Evolutionary conservation across 805 yeast species (phyloP).

Genomic region (Middelhovenomyces tepae): DNA sequence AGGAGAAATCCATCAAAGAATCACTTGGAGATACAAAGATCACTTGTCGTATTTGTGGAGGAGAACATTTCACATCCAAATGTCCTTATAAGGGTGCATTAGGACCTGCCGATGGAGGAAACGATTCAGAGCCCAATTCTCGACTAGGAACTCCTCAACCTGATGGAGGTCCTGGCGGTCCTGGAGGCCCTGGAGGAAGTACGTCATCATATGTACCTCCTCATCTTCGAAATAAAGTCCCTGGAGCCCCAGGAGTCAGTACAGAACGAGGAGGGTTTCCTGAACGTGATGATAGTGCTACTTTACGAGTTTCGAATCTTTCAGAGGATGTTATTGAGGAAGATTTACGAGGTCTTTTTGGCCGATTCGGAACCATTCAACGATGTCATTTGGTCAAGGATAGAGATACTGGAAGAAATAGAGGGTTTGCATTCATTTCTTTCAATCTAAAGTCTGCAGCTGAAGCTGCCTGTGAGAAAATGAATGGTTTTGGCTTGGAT

Average conservation of each 20-base stretch:
- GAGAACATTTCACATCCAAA: slow-evolving; percentile 84
- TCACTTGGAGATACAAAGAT: slow-evolving; percentile 40
- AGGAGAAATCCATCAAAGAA: slow-evolving; percentile 45
- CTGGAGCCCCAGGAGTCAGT: slow-evolving; percentile 35
- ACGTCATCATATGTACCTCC: slow-evolving; percentile 48
- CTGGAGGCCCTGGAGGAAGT: slow-evolving; percentile 23
- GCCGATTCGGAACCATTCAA: slow-evolving; percentile 56
- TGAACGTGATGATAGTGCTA: slow-evolving; percentile 79
- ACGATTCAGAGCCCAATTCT: slow-evolving; percentile 33
- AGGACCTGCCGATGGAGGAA: slow-evolving; percentile 40
- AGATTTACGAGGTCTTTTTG: slow-evolving; percentile 64
- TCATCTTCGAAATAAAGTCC: slow-evolving; percentile 38
- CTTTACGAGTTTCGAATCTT: slow-evolving; percentile 86
- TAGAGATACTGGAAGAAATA: slow-evolving; percentile 87
- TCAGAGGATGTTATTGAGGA: slow-evolving; percentile 78
- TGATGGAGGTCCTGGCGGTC: slow-evolving; percentile 24
- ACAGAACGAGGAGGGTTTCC: slow-evolving; percentile 34
- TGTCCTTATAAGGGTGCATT: slow-evolving; percentile 94
- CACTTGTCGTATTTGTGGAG: slow-evolving; percentile 86
- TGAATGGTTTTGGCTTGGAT: slow-evolving; percentile 90
- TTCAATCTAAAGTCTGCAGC: slow-evolving; percentile 54
- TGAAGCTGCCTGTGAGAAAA: slow-evolving; percentile 60
- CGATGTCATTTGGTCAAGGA: slow-evolving; percentile 82
- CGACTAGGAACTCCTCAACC: slow-evolving; percentile 24
- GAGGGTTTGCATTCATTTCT: slow-evolving; percentile 93